phyloP scores from a whole-genome alignment of 768 basidiomycete species.

The Phlegmacium glaucopus region DNA sequence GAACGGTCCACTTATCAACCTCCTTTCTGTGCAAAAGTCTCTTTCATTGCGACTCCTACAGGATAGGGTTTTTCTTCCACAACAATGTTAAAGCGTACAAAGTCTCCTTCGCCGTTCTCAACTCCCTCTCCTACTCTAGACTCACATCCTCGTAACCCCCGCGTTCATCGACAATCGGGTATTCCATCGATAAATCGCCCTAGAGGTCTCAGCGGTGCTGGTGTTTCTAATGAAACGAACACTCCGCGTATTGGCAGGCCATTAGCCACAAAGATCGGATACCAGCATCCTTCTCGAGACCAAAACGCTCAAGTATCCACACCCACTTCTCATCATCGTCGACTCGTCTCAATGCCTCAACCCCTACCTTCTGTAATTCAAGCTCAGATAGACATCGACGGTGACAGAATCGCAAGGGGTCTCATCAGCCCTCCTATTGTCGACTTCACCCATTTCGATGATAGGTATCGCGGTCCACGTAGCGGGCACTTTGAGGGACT shows the following conservation, averaged over 20 bases:
- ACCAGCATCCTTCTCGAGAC: too few relatives aligned
- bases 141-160: not conserved
- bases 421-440: conserved; percentile 20
- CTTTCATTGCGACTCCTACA: not conserved
- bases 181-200: not conserved
- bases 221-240: not conserved
- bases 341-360: conserved; percentile 19
- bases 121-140: not conserved
- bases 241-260: too few relatives aligned
- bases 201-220: not conserved
- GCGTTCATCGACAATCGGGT: not conserved
- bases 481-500: conserved; percentile 15
- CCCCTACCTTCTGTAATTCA: conserved; percentile 8
- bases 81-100: not conserved
- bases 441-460: conserved; percentile 23
- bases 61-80: not conserved
- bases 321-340: not conserved
- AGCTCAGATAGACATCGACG: conserved; percentile 5
- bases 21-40: too few relatives aligned
- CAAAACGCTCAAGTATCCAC: not conserved
- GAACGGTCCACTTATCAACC: too few relatives aligned
- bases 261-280: too few relatives aligned
- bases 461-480: conserved; percentile 20
- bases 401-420: conserved; percentile 1
- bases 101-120: too few relatives aligned